Conservation (phyloP, 176 grass and related monocot species). For the Thalia dealbata region DNA sequence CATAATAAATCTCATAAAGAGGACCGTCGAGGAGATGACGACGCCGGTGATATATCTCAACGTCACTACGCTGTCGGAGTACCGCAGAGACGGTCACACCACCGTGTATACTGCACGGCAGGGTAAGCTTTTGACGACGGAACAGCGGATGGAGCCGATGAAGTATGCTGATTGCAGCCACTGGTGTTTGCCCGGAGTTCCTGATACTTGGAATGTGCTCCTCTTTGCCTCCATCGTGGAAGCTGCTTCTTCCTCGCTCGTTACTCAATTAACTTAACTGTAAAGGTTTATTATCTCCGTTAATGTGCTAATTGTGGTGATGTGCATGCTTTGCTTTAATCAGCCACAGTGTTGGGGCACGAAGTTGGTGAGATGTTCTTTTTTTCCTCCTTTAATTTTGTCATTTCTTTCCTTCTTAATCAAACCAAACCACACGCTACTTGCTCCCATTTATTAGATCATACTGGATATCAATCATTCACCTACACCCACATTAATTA, state of each 20-base stretch:
- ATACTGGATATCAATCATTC: no score
- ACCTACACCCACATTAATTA: no score
- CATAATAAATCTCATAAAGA: slow-evolving; percentile 18
- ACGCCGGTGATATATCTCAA: slow-evolving; percentile 28
- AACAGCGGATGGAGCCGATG: slow-evolving; percentile 21
- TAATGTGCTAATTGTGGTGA: no score
- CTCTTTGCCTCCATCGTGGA: slow-evolving; percentile 30
- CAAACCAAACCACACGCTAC: no score
- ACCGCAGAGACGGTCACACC: slow-evolving; percentile 29
- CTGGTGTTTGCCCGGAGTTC: slow-evolving; percentile 45
- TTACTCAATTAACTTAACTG: no score
- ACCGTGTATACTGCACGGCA: slow-evolving; percentile 29
- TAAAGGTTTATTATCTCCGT: no score
- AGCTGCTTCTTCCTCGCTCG: neutral
- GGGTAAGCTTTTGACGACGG: slow-evolving; percentile 23
- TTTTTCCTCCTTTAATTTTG: no score
- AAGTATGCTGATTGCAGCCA: slow-evolving; percentile 47
- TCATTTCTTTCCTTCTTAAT: no score
- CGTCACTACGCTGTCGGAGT: slow-evolving; percentile 29
- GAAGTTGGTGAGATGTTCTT: no score
- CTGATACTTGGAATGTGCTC: slow-evolving; percentile 46
- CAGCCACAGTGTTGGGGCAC: no score
- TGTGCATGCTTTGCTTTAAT: no score
- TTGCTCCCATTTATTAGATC: no score
- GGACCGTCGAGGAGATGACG: slow-evolving; percentile 20